These are phyloP conservation scores for Neostapfia colusana DNA, from an alignment of 176 grass and related monocot genomes.

Conservation along the genomic window DNA sequence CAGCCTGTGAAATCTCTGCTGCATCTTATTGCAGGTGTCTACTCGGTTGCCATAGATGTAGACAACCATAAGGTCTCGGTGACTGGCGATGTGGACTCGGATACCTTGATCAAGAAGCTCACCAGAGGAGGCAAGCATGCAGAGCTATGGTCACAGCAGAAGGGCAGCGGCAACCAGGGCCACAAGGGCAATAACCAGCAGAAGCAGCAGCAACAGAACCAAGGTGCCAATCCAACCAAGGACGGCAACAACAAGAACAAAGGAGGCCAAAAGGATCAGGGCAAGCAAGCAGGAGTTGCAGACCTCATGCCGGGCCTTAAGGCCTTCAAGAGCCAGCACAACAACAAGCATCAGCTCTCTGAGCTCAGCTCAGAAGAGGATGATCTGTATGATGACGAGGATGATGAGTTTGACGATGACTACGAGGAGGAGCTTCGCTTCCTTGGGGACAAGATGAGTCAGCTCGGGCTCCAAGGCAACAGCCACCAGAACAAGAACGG, in stretches of 20 bases:
- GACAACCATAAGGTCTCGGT: slow-evolving; percentile 92
- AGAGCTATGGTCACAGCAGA: slow-evolving; percentile 75
- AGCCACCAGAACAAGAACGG: slow-evolving; percentile 49
- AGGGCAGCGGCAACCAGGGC: slow-evolving; percentile 60
- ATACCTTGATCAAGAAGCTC: slow-evolving; percentile 82
- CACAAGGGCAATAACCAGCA: slow-evolving; percentile 48
- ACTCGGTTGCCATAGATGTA: slow-evolving; percentile 74
- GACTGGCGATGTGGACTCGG: slow-evolving; percentile 63
- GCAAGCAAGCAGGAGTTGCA: slow-evolving; percentile 59
- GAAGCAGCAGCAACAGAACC: slow-evolving; percentile 60
- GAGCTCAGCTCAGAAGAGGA: slow-evolving; percentile 64
- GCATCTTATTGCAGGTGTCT: slow-evolving; percentile 68
- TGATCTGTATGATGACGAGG: slow-evolving; percentile 68
- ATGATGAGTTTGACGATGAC: slow-evolving; percentile 57
- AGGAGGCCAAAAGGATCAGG: slow-evolving; percentile 55
- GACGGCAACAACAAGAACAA: slow-evolving; percentile 49
- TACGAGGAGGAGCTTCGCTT: slow-evolving; percentile 65
- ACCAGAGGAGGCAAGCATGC: slow-evolving; percentile 80
- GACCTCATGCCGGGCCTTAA: slow-evolving; percentile 84
- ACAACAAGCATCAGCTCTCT: slow-evolving; percentile 54
- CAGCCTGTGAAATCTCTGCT: slow-evolving; percentile 34
- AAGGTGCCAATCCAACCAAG: slow-evolving; percentile 47
- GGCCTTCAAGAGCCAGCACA: slow-evolving; percentile 88
- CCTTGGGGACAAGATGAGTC: slow-evolving; percentile 72
- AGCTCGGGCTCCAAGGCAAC: slow-evolving; percentile 57